A percentile compares a stretch with the other conserved stretches of the same genome.
Evolutionary conservation across 345 rosid species (phyloP).

Genomic region (Brassica nigra): DNA sequence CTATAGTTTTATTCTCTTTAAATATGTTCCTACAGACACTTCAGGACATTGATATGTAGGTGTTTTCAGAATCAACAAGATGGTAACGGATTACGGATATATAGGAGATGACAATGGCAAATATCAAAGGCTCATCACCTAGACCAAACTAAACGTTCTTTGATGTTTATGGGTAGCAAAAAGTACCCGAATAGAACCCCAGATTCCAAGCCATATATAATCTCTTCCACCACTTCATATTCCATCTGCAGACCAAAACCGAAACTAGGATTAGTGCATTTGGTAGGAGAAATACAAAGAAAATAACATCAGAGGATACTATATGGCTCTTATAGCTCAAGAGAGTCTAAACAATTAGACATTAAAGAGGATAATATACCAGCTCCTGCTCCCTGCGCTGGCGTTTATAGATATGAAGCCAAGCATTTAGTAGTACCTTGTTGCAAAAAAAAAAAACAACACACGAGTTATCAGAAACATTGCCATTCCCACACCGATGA

Average conservation of each 20-base stretch:
- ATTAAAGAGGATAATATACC: conserved; percentile 44
- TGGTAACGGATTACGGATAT: background rate
- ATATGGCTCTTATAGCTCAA: background rate
- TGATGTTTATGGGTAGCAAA: conserved; percentile 1
- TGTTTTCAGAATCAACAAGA: conserved; percentile 12
- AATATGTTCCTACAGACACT: background rate
- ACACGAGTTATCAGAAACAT: conserved; percentile 19
- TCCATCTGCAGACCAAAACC: conserved; percentile 60
- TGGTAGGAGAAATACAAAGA: background rate
- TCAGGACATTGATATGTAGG: background rate
- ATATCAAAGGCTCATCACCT: background rate
- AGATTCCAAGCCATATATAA: conserved; percentile 93
- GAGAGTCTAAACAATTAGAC: background rate
- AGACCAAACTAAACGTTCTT: background rate
- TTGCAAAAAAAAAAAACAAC: conserved; percentile 14
- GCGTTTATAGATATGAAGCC: conserved; percentile 83
- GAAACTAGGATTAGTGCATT: conserved; percentile 19
- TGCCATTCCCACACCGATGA: background rate
- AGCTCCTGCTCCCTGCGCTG: conserved; percentile 86
- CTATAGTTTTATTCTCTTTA: background rate
- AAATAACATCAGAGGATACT: background rate
- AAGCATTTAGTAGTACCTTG: conserved; percentile 82
- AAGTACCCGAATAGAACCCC: conserved; percentile 91
- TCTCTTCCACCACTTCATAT: conserved; percentile 97
- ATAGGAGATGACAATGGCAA: background rate